A percentile compares a stretch with the other conserved stretches of the same genome.
These are phyloP conservation scores for Cladophialophora bantiana DNA, from an alignment of 2,329 filamentous ascomycete species.

Conservation along the genomic window DNA sequence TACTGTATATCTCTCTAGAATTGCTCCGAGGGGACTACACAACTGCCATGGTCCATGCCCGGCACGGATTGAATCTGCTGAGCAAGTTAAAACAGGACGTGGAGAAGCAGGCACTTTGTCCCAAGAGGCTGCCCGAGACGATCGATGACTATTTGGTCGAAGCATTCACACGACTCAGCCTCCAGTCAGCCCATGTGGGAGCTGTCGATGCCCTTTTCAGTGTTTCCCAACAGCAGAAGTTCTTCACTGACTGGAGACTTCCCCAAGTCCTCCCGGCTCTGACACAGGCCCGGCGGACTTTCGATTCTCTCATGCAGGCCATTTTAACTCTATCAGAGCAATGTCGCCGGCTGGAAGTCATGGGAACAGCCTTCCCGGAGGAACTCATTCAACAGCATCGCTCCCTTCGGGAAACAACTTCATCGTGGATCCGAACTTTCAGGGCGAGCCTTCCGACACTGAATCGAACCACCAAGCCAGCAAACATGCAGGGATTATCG, in stretches of 20 bases:
- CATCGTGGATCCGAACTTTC: constrained; percentile 1
- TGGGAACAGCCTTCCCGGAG: neutral
- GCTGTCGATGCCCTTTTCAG: neutral
- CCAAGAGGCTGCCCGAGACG: neutral
- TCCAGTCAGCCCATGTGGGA: constrained; percentile 12
- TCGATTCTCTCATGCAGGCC: constrained; percentile 3
- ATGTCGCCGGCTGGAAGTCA: neutral
- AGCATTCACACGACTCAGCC: constrained; percentile 8
- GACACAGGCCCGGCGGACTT: neutral
- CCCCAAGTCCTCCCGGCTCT: neutral
- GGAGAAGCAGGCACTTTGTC: neutral
- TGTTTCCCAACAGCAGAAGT: neutral
- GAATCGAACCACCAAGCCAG: neutral
- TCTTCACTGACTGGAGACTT: neutral
- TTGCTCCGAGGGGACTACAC: constrained; percentile 13
- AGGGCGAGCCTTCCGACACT: constrained; percentile 5
- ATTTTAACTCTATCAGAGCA: constrained; percentile 5
- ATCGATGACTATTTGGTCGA: constrained; percentile 9
- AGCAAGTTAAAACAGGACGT: neutral
- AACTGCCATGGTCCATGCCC: constrained; percentile 3
- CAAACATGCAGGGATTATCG: constrained; percentile 2
- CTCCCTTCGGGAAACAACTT: neutral
- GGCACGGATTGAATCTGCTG: constrained; percentile 12
- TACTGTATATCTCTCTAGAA: constrained; percentile 9
- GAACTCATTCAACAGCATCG: neutral